Conservation (phyloP, 371 early-diverging fungal species). For the Blastocladiella emersonii region DNA sequence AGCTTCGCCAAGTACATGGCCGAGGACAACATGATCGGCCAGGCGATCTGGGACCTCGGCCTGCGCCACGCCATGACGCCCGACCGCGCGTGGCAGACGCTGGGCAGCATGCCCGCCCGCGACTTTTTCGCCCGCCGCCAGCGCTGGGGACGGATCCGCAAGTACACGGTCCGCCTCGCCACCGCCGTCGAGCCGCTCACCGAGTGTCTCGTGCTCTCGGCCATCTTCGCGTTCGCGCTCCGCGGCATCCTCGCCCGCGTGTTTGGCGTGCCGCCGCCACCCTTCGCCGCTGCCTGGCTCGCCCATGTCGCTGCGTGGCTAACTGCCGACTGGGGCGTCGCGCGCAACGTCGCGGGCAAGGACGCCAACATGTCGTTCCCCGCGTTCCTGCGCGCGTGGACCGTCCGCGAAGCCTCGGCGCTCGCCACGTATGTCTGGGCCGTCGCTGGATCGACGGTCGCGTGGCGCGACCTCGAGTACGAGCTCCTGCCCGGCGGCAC, state of each 20-base stretch:
- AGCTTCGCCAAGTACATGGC: constrained; percentile 78
- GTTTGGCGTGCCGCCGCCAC: constrained; percentile 21
- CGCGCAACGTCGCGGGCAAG: constrained; percentile 30
- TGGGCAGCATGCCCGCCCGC: constrained; percentile 49
- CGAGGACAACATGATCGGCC: constrained; percentile 88
- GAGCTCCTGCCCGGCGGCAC: constrained; percentile 39
- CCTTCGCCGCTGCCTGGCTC: constrained; percentile 16
- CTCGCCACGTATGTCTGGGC: constrained; percentile 69
- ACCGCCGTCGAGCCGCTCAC: constrained; percentile 82
- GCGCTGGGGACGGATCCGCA: constrained; percentile 84
- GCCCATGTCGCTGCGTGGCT: constrained; percentile 64
- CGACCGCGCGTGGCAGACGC: constrained; percentile 68
- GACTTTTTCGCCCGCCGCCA: constrained; percentile 70
- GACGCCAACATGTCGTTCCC: constrained; percentile 17
- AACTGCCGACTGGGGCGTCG: constrained; percentile 42
- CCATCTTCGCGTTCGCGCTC: constrained; percentile 50
- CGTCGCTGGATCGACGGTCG: constrained; percentile 59
- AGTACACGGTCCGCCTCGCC: constrained; percentile 71
- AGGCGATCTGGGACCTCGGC: constrained; percentile 64
- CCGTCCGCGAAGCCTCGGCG: constrained; percentile 62
- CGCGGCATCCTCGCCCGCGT: constrained; percentile 28
- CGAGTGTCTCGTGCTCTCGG: constrained; percentile 67
- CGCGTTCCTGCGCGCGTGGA: constrained; percentile 41
- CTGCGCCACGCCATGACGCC: constrained; percentile 66
- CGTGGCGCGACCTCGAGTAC: constrained; percentile 67